Conservation (phyloP, 1,139 yeast genomes). For the Debaryomyces sp. region DNA sequence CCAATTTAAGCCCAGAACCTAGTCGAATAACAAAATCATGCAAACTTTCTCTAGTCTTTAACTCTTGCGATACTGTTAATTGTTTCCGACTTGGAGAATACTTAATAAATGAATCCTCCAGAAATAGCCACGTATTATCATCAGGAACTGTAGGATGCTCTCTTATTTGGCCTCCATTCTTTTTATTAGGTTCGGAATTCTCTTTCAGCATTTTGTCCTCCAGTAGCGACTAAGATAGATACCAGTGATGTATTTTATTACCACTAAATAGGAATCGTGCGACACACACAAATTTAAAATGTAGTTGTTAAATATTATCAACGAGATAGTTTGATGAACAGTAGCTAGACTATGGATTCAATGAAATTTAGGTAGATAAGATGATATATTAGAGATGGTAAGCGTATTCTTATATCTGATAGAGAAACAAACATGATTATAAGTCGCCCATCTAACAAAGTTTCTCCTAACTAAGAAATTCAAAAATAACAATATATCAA, state of each 20-base stretch:
- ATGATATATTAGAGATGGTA: too few relatives aligned
- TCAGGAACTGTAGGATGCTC: not conserved
- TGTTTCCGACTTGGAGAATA: slow-evolving; percentile 35
- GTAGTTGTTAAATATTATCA: not conserved
- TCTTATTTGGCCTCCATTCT: not conserved
- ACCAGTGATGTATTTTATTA: not conserved
- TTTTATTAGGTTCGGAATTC: not conserved
- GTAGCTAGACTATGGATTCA: too few relatives aligned
- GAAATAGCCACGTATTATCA: slow-evolving; percentile 36
- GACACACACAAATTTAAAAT: not conserved
- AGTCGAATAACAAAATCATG: slow-evolving; percentile 43
- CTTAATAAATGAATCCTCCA: slow-evolving; percentile 33
- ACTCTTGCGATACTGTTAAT: slow-evolving; percentile 35
- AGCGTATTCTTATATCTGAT: too few relatives aligned
- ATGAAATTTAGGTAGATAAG: too few relatives aligned
- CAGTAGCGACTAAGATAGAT: not conserved
- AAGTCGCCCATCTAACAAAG: too few relatives aligned
- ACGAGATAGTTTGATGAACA: too few relatives aligned
- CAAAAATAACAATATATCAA: too few relatives aligned
- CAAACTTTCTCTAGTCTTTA: slow-evolving; percentile 40
- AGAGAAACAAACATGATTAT: too few relatives aligned
- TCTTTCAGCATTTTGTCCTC: slow-evolving; percentile 1
- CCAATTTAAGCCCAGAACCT: slow-evolving; percentile 43
- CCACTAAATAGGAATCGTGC: not conserved
- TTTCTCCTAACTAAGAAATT: too few relatives aligned